phyloP scores from a whole-genome alignment of 306 rosid species.

The Coriaria nepalensis region DNA sequence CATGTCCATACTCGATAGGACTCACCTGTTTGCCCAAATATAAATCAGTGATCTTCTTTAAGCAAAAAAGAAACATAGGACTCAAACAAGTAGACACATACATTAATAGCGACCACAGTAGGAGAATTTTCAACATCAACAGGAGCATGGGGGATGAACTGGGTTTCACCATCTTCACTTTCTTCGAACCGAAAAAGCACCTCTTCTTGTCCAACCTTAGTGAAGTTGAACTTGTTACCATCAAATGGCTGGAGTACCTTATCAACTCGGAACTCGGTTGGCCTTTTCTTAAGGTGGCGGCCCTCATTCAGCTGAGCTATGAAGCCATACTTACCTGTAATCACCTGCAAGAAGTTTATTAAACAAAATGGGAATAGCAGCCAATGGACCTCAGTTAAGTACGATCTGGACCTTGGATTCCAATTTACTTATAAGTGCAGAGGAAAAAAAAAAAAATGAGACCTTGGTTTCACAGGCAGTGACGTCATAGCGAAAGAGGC shows the following conservation, averaged over 20 bases:
- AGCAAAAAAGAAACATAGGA: background rate
- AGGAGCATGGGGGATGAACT: slow-evolving; percentile 61
- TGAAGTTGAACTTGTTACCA: slow-evolving; percentile 75
- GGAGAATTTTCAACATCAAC: slow-evolving; percentile 69
- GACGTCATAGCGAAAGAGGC: slow-evolving; percentile 89
- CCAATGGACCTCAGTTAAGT: background rate
- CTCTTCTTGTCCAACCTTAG: slow-evolving; percentile 94
- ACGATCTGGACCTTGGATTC: background rate
- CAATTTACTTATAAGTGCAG: background rate
- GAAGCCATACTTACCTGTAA: slow-evolving; percentile 75
- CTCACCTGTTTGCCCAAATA: slow-evolving; percentile 52
- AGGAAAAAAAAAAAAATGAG: background rate
- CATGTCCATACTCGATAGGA: slow-evolving; percentile 94
- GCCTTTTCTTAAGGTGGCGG: slow-evolving; percentile 93
- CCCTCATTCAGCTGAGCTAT: slow-evolving; percentile 95
- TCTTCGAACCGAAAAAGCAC: slow-evolving; percentile 71
- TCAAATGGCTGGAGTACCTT: slow-evolving; percentile 92
- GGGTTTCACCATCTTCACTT: slow-evolving; percentile 54
- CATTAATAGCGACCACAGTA: slow-evolving; percentile 80
- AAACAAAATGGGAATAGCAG: slow-evolving; percentile 8
- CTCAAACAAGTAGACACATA: slow-evolving; percentile 14
- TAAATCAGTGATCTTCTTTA: background rate
- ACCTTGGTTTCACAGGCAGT: slow-evolving; percentile 95
- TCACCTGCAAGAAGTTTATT: slow-evolving; percentile 40
- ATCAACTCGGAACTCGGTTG: slow-evolving; percentile 85